These are phyloP conservation scores for Lanmaoa pseudosensibilis DNA, from an alignment of 768 basidiomycete species.

Conservation along the genomic window DNA sequence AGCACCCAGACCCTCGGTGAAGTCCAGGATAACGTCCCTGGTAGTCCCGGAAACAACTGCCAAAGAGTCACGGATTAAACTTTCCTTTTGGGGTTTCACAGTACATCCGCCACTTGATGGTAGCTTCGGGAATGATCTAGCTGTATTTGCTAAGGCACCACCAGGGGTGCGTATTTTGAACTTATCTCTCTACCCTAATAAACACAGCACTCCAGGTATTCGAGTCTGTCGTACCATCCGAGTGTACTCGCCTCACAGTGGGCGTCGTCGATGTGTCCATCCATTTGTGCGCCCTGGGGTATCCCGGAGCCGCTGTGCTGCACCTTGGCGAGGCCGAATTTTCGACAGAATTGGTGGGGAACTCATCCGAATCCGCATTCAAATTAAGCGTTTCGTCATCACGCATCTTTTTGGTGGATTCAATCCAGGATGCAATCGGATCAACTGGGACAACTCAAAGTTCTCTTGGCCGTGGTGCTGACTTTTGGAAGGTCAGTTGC, in stretches of 20 bases:
- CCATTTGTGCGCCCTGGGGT: constrained; percentile 53
- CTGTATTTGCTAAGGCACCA: constrained; percentile 72
- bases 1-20: constrained; percentile 51
- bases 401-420: constrained; percentile 55
- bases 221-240: constrained; percentile 88
- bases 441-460: constrained; percentile 18
- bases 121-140: constrained; percentile 61
- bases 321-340: constrained; percentile 68
- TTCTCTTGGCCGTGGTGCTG: constrained; percentile 36
- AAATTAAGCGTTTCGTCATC: constrained; percentile 48
- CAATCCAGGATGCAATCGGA: constrained; percentile 38
- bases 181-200: background rate
- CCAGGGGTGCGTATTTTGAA: constrained; percentile 67
- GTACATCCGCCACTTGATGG: constrained; percentile 62
- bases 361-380: constrained; percentile 56
- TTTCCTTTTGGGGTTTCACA: constrained; percentile 64
- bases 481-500: constrained; percentile 66
- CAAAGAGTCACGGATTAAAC: constrained; percentile 78
- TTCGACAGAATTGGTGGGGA: constrained; percentile 70
- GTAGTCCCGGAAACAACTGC: constrained; percentile 55
- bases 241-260: constrained; percentile 72
- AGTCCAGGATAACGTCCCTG: constrained; percentile 67
- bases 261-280: constrained; percentile 67
- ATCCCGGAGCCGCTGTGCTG: constrained; percentile 66
- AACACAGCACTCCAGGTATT: constrained; percentile 58